A percentile compares a stretch with the other conserved stretches of the same genome.
phyloP scores from a whole-genome alignment of 371 early-diverging fungal species.

The Mortierella sp. region DNA sequence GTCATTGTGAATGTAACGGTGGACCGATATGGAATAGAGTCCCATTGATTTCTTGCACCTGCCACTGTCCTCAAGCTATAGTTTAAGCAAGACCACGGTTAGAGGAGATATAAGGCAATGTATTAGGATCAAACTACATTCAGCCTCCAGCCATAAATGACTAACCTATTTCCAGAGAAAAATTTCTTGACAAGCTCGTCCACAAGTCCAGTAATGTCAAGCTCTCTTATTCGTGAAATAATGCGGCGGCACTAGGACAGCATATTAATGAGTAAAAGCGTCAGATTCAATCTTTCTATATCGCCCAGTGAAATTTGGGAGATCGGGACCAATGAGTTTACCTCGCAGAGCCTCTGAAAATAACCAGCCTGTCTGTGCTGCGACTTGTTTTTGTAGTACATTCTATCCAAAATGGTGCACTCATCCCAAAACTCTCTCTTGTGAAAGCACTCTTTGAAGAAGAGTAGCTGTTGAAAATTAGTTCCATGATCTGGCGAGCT shows the following conservation, averaged over 20 bases:
- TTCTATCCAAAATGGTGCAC: conserved; percentile 47
- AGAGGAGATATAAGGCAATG: background rate
- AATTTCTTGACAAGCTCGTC: conserved; percentile 42
- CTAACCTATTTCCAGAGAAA: conserved; percentile 42
- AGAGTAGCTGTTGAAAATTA: conserved; percentile 36
- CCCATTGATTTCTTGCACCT: conserved; percentile 32
- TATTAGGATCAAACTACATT: background rate
- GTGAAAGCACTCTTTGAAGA: conserved; percentile 47
- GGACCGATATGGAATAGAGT: conserved; percentile 48
- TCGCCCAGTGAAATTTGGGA: background rate
- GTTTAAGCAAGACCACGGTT: background rate
- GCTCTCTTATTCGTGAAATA: conserved; percentile 34
- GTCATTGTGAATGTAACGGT: conserved; percentile 39
- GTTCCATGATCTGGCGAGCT: conserved; percentile 22
- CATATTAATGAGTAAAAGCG: too few species aligned
- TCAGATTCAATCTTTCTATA: background rate
- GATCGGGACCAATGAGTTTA: conserved; percentile 22
- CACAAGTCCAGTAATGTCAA: conserved; percentile 28
- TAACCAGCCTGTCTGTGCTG: conserved; percentile 59
- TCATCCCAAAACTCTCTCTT: conserved; percentile 60
- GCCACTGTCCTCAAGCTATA: conserved; percentile 28
- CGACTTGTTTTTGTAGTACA: conserved; percentile 64
- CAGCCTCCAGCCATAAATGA: background rate
- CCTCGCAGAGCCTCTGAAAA: conserved; percentile 58
- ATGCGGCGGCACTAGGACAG: conserved; percentile 44